Conservation (phyloP, 352 stramenopile genomes). For the Blastocystis sp. region DNA sequence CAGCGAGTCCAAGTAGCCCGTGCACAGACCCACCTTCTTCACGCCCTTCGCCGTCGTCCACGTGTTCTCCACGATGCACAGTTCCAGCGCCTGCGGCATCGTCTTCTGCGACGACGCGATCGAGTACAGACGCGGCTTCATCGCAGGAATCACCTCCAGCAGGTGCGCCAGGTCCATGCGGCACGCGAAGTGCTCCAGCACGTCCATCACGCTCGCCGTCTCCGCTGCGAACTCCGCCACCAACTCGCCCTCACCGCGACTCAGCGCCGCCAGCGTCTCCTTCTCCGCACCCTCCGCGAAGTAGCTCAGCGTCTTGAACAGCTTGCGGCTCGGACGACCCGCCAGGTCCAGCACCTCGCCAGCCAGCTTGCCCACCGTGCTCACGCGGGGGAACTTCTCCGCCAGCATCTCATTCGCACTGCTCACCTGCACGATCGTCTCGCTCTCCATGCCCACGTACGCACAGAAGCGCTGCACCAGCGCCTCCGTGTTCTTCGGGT, state of each 20-base stretch:
- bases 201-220: conserved; percentile 64
- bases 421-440: conserved; percentile 68
- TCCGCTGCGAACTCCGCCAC: conserved; percentile 65
- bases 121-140: conserved; percentile 76
- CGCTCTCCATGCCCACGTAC: conserved; percentile 66
- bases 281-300: conserved; percentile 65
- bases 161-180: conserved; percentile 66
- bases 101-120: conserved; percentile 76
- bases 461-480: conserved; percentile 69
- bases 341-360: conserved; percentile 72
- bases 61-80: conserved; percentile 73
- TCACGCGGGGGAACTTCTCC: conserved; percentile 63
- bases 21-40: conserved; percentile 78
- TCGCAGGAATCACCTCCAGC: conserved; percentile 67
- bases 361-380: conserved; percentile 72
- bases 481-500: conserved; percentile 71
- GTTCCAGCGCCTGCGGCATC: conserved; percentile 70
- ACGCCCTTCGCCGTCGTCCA: conserved; percentile 70
- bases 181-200: conserved; percentile 70
- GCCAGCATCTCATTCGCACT: conserved; percentile 58
- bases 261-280: conserved; percentile 58
- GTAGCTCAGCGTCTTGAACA: conserved; percentile 68
- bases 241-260: neutral
- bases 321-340: conserved; percentile 70
- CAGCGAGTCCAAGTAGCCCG: conserved; percentile 74